Conservation (phyloP, 164 flowering plant genomes). For the Pachysandra terminalis region DNA sequence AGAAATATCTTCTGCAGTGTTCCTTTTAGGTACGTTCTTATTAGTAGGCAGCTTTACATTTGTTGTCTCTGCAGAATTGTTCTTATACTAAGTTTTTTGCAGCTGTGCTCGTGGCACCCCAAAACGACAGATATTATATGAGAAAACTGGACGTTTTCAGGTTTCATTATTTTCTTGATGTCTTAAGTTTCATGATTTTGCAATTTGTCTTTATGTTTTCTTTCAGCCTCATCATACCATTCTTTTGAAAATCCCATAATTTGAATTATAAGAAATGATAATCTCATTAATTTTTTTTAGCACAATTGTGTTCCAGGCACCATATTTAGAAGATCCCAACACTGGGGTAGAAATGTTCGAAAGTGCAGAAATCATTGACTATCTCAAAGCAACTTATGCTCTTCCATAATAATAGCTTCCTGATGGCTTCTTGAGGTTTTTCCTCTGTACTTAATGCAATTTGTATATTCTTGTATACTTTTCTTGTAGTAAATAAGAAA, state of each 20-base stretch:
- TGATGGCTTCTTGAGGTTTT: no score
- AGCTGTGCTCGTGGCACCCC: slow-evolving; percentile 97
- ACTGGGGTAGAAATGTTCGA: slow-evolving; percentile 94
- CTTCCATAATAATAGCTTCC: no score
- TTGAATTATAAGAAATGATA: neutral
- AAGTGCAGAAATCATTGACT: slow-evolving; percentile 90
- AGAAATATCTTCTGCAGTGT: neutral
- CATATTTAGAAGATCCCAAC: slow-evolving; percentile 90
- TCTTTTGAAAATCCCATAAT: neutral
- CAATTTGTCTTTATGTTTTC: neutral
- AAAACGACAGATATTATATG: slow-evolving; percentile 59
- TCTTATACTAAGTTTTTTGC: slow-evolving; percentile 16
- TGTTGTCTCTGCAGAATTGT: neutral
- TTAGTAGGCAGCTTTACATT: neutral
- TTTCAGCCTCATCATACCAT: neutral
- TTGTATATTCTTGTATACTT: no score
- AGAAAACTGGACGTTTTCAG: slow-evolving; percentile 83
- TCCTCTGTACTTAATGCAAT: no score
- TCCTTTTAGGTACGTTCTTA: neutral
- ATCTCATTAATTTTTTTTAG: neutral
- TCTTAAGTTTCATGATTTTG: slow-evolving; percentile 1
- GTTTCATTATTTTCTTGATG: slow-evolving; percentile 22
- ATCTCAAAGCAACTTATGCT: slow-evolving; percentile 33
- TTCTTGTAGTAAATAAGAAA: no score
- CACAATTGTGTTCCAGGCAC: slow-evolving; percentile 49